These are phyloP conservation scores for Yarrowia alimentaria DNA, from an alignment of 805 yeast species.

Conservation along the genomic window DNA sequence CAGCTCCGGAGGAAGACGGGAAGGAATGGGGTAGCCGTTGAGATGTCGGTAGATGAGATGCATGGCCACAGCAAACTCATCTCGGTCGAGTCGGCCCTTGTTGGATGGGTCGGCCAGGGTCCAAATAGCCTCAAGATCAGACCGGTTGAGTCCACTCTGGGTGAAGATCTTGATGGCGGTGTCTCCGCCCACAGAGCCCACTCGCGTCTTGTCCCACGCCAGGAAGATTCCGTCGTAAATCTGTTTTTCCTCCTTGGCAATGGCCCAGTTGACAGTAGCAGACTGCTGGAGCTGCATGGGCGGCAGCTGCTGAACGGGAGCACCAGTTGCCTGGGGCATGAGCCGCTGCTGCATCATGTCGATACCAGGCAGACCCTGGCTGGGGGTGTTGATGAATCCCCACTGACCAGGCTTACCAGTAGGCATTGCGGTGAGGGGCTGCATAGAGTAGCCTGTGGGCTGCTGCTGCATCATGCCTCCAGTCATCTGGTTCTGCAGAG, in stretches of 20 bases:
- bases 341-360: constrained; percentile 65
- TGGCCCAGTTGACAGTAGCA: constrained; percentile 72
- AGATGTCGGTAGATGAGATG: constrained; percentile 88
- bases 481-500: constrained; percentile 37
- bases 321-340: constrained; percentile 49
- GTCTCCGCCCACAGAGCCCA: constrained; percentile 74
- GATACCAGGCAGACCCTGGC: constrained; percentile 69
- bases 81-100: constrained; percentile 78
- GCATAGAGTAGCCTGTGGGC: constrained; percentile 48
- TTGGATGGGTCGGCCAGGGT: constrained; percentile 78
- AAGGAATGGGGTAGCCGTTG: constrained; percentile 85
- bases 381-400: constrained; percentile 71
- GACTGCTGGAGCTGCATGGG: constrained; percentile 42
- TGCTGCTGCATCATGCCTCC: constrained; percentile 38
- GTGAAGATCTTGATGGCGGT: constrained; percentile 84
- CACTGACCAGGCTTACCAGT: constrained; percentile 75
- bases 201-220: constrained; percentile 72
- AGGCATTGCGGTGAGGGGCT: constrained; percentile 43
- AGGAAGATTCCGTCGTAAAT: constrained; percentile 83
- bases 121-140: constrained; percentile 90
- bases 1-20: constrained; percentile 79
- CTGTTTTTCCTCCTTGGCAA: constrained; percentile 81
- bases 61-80: constrained; percentile 96
- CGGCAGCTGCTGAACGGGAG: constrained; percentile 37
- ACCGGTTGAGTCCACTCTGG: constrained; percentile 83